phyloP scores from a whole-genome alignment of 129 eudicot species.

The Pulicaria dysenterica region DNA sequence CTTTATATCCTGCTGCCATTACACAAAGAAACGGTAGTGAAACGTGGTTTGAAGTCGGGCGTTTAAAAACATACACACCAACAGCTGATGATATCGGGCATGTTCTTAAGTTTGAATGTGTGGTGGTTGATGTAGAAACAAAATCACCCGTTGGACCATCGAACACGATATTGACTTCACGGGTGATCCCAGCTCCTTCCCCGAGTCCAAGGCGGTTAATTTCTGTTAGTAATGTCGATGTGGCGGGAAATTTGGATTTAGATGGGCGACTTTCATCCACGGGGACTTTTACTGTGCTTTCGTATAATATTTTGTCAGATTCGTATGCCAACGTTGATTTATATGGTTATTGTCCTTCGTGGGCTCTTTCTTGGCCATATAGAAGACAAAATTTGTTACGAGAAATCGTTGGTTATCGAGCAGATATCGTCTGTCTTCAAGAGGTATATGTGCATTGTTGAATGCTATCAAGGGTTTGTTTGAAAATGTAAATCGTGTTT shows the following conservation, averaged over 20 bases:
- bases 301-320: conserved; percentile 79
- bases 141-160: conserved; percentile 60
- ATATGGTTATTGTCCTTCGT: conserved; percentile 89
- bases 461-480: neutral
- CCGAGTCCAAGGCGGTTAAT: conserved; percentile 80
- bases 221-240: conserved; percentile 71
- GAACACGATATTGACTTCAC: conserved; percentile 58
- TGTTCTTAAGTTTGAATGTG: conserved; percentile 87
- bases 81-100: conserved; percentile 93
- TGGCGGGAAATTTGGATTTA: conserved; percentile 57
- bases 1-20: conserved; percentile 78
- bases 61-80: conserved; percentile 83
- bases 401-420: conserved; percentile 93
- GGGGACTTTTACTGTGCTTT: conserved; percentile 80
- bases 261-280: conserved; percentile 69
- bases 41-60: conserved; percentile 93
- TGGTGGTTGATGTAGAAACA: conserved; percentile 79
- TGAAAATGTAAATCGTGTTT: no score
- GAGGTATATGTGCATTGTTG: conserved; percentile 57
- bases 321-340: conserved; percentile 71
- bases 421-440: conserved; percentile 94
- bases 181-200: conserved; percentile 96
- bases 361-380: conserved; percentile 98
- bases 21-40: conserved; percentile 84
- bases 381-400: conserved; percentile 86